Evolutionary conservation across 164 flowering plant genomes (phyloP).

Genomic region (Echeveria elegans): DNA sequence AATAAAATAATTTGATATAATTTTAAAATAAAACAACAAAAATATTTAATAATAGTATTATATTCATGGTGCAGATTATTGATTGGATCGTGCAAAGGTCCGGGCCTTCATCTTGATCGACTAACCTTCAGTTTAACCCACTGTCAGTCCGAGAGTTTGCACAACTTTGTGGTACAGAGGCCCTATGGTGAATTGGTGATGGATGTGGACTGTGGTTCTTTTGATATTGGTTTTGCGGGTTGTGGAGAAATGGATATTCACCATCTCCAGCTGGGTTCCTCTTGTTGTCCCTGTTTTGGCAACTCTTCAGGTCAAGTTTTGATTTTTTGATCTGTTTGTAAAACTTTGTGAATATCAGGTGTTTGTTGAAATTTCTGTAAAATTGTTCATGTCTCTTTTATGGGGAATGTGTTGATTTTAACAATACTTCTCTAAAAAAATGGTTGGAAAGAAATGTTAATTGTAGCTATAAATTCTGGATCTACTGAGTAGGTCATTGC

Average conservation of each 20-base stretch:
- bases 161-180: slow-evolving; percentile 38
- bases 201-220: slow-evolving; percentile 40
- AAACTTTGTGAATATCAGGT: background rate
- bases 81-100: too few relatives aligned
- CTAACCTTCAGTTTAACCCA: too few relatives aligned
- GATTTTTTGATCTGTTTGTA: background rate
- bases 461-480: background rate
- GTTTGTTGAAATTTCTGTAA: background rate
- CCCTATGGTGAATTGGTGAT: slow-evolving; percentile 50
- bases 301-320: slow-evolving; percentile 47
- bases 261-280: slow-evolving; percentile 76
- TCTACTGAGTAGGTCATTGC: too few relatives aligned
- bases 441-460: background rate
- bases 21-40: too few relatives aligned
- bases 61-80: too few relatives aligned
- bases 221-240: slow-evolving; percentile 55
- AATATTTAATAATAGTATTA: too few relatives aligned
- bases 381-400: background rate
- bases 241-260: slow-evolving; percentile 74
- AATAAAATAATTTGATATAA: too few relatives aligned
- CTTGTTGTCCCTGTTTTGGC: slow-evolving; percentile 73
- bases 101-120: too few relatives aligned
- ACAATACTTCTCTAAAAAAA: background rate
- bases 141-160: slow-evolving; percentile 50
- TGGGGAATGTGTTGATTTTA: background rate